Evolutionary conservation across 805 yeast genomes (phyloP).

Genomic region (Starmera pachycereana): DNA sequence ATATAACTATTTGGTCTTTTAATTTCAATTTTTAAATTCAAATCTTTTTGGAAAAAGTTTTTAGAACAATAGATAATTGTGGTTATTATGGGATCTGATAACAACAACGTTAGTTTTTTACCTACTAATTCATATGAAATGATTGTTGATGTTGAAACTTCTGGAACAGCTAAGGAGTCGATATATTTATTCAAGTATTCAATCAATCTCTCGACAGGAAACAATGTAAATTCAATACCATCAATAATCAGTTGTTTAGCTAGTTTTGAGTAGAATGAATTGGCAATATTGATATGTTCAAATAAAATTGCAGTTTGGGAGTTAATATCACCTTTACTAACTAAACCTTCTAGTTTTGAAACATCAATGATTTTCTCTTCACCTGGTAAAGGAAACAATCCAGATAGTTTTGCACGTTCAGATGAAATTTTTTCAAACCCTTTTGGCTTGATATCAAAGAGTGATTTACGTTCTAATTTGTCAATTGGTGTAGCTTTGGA

Average conservation of each 20-base stretch:
- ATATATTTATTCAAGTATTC: constrained; percentile 36
- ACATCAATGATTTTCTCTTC: constrained; percentile 29
- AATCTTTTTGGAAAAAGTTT: constrained; percentile 22
- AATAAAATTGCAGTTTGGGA: constrained; percentile 23
- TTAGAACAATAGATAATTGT: constrained; percentile 41
- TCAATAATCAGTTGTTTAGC: constrained; percentile 19
- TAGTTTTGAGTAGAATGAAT: constrained; percentile 16
- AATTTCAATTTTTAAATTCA: constrained; percentile 22
- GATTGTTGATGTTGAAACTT: constrained; percentile 26
- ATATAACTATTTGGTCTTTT: constrained; percentile 38
- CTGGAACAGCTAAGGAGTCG: constrained; percentile 31
- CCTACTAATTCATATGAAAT: constrained; percentile 22
- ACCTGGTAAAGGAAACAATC: constrained; percentile 71
- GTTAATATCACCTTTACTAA: constrained; percentile 19
- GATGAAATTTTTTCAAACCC: constrained; percentile 71
- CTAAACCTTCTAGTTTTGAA: constrained; percentile 21
- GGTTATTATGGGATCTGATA: constrained; percentile 41
- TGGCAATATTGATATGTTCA: constrained; percentile 20
- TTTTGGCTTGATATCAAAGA: constrained; percentile 65
- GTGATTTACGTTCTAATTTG: constrained; percentile 38
- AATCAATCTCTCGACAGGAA: constrained; percentile 27
- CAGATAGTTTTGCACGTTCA: constrained; percentile 68
- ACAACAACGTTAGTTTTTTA: constrained; percentile 35
- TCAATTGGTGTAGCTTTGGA: constrained; percentile 35
- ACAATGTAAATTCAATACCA: constrained; percentile 20